phyloP scores from a whole-genome alignment of 306 rosid genomes.

The Fagus crenata region DNA sequence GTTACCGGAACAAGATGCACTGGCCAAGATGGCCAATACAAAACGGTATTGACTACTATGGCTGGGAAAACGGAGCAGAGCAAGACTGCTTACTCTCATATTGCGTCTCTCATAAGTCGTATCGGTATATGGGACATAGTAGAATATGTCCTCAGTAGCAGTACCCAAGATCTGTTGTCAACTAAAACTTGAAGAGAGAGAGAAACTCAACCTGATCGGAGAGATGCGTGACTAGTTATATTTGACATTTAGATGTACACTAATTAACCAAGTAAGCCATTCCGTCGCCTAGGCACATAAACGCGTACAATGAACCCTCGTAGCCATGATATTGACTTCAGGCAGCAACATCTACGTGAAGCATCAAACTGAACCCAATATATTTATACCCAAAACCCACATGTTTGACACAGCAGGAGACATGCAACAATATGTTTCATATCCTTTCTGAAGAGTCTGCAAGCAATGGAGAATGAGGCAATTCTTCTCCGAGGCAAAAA shows the following conservation, averaged over 20 bases:
- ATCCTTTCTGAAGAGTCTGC: background rate
- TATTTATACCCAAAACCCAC: slow-evolving; percentile 1
- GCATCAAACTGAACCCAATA: slow-evolving; percentile 12
- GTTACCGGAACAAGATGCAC: too few relatives aligned
- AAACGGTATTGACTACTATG: too few relatives aligned
- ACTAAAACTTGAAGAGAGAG: slow-evolving; percentile 1
- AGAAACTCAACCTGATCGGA: background rate
- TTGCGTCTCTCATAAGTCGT: too few relatives aligned
- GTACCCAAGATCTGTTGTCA: background rate
- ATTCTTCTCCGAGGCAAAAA: background rate
- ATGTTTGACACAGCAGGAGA: background rate
- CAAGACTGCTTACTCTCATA: too few relatives aligned
- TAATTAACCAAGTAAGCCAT: background rate
- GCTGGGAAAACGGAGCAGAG: too few relatives aligned
- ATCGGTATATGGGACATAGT: too few relatives aligned
- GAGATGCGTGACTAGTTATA: background rate
- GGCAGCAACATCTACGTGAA: slow-evolving; percentile 12
- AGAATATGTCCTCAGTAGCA: too few relatives aligned
- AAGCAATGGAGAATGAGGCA: background rate
- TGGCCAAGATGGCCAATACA: too few relatives aligned
- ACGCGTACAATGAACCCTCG: slow-evolving; percentile 12
- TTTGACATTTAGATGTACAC: background rate
- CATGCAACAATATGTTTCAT: background rate
- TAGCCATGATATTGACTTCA: background rate
- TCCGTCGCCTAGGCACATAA: background rate